Evolutionary conservation across 306 rosid species (phyloP).

Genomic region (Vigna trinervia): DNA sequence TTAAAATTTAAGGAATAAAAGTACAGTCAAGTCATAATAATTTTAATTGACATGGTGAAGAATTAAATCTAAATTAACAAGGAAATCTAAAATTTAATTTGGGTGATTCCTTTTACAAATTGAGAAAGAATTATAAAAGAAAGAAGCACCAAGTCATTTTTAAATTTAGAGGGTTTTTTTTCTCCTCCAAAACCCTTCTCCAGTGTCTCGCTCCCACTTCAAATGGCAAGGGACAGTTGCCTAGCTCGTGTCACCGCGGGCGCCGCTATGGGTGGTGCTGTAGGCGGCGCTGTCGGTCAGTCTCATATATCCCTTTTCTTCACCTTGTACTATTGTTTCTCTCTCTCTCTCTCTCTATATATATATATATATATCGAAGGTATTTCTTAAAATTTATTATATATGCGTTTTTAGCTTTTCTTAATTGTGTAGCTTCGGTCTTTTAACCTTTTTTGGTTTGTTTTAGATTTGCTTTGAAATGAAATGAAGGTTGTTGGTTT

Average conservation of each 20-base stretch:
- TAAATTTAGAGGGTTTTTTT: background rate
- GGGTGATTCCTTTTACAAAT: background rate
- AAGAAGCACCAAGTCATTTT: background rate
- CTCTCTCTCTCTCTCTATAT: too few species aligned
- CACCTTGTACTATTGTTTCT: background rate
- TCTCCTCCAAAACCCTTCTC: background rate
- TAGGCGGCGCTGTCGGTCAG: slow-evolving; percentile 79
- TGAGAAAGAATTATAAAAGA: background rate
- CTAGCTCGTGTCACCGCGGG: slow-evolving; percentile 72
- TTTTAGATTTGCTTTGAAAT: background rate
- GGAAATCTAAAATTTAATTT: too few species aligned
- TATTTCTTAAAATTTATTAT: background rate
- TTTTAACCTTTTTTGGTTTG: background rate
- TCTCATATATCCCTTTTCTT: background rate
- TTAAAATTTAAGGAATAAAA: too few species aligned
- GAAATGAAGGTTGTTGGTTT: background rate
- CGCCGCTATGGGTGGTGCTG: slow-evolving; percentile 76
- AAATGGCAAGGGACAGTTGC: slow-evolving; percentile 81
- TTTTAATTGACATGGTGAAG: too few species aligned
- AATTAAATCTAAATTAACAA: too few species aligned
- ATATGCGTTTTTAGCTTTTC: background rate
- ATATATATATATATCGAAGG: background rate
- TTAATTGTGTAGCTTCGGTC: background rate
- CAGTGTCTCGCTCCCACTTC: background rate
- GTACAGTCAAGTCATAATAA: too few species aligned